phyloP scores from a whole-genome alignment of 805 yeast genomes.

The Saccharomycopsis sp. region DNA sequence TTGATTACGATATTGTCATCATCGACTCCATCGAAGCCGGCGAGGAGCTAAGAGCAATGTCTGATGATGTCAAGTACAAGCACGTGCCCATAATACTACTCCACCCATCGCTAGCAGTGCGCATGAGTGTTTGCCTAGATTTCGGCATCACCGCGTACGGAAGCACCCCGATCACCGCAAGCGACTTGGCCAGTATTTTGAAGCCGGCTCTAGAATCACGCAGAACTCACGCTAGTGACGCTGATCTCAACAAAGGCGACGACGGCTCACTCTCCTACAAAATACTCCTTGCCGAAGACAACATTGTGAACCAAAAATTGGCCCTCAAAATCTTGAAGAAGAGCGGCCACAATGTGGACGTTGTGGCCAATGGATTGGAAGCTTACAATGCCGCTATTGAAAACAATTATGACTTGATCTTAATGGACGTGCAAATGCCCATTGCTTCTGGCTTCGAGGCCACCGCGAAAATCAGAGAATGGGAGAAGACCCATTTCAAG shows the following conservation, averaged over 20 bases:
- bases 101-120: conserved; percentile 67
- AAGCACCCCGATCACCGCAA: conserved; percentile 75
- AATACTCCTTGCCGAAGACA: conserved; percentile 78
- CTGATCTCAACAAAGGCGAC: no score
- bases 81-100: conserved; percentile 76
- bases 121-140: conserved; percentile 75
- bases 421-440: conserved; percentile 95
- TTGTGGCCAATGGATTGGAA: conserved; percentile 78
- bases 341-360: conserved; percentile 76
- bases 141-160: conserved; percentile 84
- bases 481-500: conserved; percentile 77
- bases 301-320: conserved; percentile 76
- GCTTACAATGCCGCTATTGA: conserved; percentile 69
- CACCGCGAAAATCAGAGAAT: conserved; percentile 73
- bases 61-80: conserved; percentile 79
- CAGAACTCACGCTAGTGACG: conserved; percentile 66
- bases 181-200: conserved; percentile 73
- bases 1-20: conserved; percentile 69
- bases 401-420: conserved; percentile 65
- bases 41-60: conserved; percentile 52
- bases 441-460: conserved; percentile 95
- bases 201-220: conserved; percentile 81
- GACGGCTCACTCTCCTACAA: conserved; percentile 71
- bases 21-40: conserved; percentile 76
- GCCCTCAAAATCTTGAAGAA: conserved; percentile 81